Base-by-base conservation (phyloP, 139 green algal genomes). In the Coelastrella sp. region DNA sequence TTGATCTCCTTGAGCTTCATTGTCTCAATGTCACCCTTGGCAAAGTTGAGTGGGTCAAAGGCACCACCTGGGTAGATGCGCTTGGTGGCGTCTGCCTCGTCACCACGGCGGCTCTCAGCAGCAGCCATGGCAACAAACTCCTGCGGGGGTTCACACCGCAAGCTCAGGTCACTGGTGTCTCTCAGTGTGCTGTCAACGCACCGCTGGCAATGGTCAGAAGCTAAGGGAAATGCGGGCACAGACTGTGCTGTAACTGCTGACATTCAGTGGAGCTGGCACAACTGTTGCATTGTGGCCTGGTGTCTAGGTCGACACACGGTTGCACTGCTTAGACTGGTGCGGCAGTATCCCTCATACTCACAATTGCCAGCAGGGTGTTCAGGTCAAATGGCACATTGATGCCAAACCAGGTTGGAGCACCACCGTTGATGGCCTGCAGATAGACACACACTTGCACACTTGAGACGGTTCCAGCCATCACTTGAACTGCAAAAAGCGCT, bases 1-100 rank as follows among this genome's bases (percentile, higher is more conserved):
- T 98, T 98, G 89, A 99, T 95, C 95, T 99, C 97, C 95, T 98
- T 98, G 22, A 97, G 90, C 95, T 98, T 98, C 24, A 96, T 83
- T 82, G 94, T 91, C 59, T 97, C 95, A n/a, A 93, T 89, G 74
- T 92, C 83, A 92, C 94, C 96, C 94, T 98, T 98, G 93, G 93
- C 91, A 85, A 97, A 94, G 92, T 96, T 96, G 27, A 98, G 78
- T 74, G 97, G 97, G 96, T 99, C 96, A 88, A 99, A 99, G 70
- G 94, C 89, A 87, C 97, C 97, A 68, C 95, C 96, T 57, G 96
- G 96, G 95, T 98, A 98, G 82, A 95, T 95, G 84, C 95, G 90
- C 93, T 96, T 95, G 85, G 92, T 93, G 58, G 87, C 59, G 90
- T 97, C 96, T 11, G 92, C 56, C 91, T 96, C 95, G 49, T 93